Evolutionary conservation across 208 protist genomes (phyloP).

Genomic region (Wallacemonas sp.): DNA sequence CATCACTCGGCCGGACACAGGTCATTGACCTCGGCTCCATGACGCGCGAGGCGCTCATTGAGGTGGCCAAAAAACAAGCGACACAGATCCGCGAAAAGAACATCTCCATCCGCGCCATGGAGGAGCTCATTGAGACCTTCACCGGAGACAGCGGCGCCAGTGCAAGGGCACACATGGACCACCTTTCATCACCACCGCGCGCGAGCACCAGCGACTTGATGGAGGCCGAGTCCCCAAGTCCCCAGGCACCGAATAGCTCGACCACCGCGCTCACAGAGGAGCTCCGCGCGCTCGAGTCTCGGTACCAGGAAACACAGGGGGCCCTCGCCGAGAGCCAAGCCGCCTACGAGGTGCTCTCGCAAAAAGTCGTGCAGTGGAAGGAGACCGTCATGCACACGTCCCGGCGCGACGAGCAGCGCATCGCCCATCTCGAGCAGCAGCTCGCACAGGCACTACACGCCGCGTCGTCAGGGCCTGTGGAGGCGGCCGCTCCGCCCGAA

Average conservation of each 20-base stretch:
- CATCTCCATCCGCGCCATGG: constrained; percentile 39
- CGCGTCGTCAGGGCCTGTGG: neutral
- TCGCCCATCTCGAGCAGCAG: constrained; percentile 21
- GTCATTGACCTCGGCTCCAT: constrained; percentile 55
- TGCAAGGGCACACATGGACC: neutral
- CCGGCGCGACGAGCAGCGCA: constrained; percentile 22
- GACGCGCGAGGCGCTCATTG: constrained; percentile 59
- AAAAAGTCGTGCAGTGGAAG: constrained; percentile 26
- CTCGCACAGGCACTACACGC: neutral
- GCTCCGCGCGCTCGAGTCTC: neutral
- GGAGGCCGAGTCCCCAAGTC: neutral
- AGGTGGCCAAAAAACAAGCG: constrained; percentile 60
- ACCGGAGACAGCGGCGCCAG: constrained; percentile 21
- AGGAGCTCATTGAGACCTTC: constrained; percentile 46
- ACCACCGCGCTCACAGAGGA: neutral
- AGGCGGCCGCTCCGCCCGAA: too few species aligned
- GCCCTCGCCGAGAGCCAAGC: constrained; percentile 14
- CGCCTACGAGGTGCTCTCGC: constrained; percentile 17
- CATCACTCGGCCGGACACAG: constrained; percentile 36
- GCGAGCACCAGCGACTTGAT: neutral
- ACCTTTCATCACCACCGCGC: constrained; percentile 4
- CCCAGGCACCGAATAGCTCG: neutral
- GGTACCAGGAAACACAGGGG: neutral
- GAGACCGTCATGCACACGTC: constrained; percentile 23
- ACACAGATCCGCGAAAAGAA: constrained; percentile 60